Evolutionary conservation across 768 basidiomycete species (phyloP).

Genomic region (Tricholoma hemisulphureum): DNA sequence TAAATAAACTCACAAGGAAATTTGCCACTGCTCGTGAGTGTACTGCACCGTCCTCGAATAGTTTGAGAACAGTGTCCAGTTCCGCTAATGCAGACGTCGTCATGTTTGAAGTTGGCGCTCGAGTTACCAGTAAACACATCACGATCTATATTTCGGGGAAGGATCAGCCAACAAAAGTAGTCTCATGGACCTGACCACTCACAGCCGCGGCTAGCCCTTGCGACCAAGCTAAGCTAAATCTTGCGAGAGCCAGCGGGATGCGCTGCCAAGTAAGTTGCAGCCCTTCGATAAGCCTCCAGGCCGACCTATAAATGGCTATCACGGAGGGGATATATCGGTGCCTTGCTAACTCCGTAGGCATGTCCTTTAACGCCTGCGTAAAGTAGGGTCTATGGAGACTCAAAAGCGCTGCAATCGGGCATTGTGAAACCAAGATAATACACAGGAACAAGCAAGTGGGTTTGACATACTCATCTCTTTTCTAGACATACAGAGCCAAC

Average conservation of each 20-base stretch:
- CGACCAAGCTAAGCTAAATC: constrained; percentile 62
- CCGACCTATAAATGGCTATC: constrained; percentile 68
- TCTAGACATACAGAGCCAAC: constrained; percentile 40
- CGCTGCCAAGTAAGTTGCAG: constrained; percentile 42
- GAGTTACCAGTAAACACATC: constrained; percentile 54
- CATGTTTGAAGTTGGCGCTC: constrained; percentile 48
- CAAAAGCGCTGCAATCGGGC: constrained; percentile 44
- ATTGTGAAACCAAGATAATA: neutral
- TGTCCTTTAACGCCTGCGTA: constrained; percentile 62
- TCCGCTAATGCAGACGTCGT: constrained; percentile 47
- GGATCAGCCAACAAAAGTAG: neutral
- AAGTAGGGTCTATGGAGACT: constrained; percentile 70
- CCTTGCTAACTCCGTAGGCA: constrained; percentile 51
- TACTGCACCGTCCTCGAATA: constrained; percentile 49
- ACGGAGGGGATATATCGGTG: constrained; percentile 70
- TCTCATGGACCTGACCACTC: constrained; percentile 22
- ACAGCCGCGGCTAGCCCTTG: constrained; percentile 65
- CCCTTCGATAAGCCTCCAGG: constrained; percentile 60
- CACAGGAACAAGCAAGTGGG: neutral
- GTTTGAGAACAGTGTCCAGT: constrained; percentile 39
- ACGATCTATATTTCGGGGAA: constrained; percentile 42
- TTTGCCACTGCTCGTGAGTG: constrained; percentile 44
- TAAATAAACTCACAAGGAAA: constrained; percentile 37
- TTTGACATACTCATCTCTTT: constrained; percentile 49
- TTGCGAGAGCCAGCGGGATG: constrained; percentile 40